Base-by-base conservation (phyloP, 768 basidiomycete genomes). In the Xerocomellus intermedius region DNA sequence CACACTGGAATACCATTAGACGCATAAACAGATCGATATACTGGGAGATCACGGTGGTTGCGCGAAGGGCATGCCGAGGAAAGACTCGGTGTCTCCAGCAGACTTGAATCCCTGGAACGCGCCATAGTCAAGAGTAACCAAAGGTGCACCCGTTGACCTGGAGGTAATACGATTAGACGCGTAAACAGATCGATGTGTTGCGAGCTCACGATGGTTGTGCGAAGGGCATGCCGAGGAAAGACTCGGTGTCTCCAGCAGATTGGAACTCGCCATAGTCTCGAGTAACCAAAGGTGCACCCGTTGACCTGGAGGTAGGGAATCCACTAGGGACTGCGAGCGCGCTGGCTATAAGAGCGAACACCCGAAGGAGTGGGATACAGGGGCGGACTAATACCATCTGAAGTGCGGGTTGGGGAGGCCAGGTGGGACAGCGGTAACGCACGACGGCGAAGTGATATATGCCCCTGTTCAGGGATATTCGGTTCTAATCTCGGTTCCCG, bases 241-340 rank as follows among this genome's bases (percentile, higher is more conserved):
- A 45, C 28, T 52, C 19, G 9, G 43, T 38, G 8, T 37, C 14
- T 16, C 43, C 36, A 8, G 52, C 46, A 13, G 59, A 61, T n/a
- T 57, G 59, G 38, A 63, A 59, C 35, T 32, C 37, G 9, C 62
- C 62, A 53, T 63, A 64, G 50, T 63, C 59, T 1, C 63, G 53
- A 5, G 48, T 41, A n/a, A 61, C 52, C 8, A 56, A 9, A n/a
- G 61, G 63, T 19, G 51, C 35, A 28, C 5, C 22, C 3, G 19
- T 21, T 14, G 38, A 13, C 21, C 14, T 21, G 17, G 50, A 14
- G 8, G 10, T 33, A 9, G 50, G 21, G 17, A 24, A 12, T 35
- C 33, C 8, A 28, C 26, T 28, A 13, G 52, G 21, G 21, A 19
- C 14, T 19, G 51, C 52, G n/a, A 48, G 8, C 13, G 19, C 24